Percentiles rank a stretch among this genome's conserved stretches.
Conservation (phyloP, 768 basidiomycete genomes). For the Rhizopogon vesiculosus region DNA sequence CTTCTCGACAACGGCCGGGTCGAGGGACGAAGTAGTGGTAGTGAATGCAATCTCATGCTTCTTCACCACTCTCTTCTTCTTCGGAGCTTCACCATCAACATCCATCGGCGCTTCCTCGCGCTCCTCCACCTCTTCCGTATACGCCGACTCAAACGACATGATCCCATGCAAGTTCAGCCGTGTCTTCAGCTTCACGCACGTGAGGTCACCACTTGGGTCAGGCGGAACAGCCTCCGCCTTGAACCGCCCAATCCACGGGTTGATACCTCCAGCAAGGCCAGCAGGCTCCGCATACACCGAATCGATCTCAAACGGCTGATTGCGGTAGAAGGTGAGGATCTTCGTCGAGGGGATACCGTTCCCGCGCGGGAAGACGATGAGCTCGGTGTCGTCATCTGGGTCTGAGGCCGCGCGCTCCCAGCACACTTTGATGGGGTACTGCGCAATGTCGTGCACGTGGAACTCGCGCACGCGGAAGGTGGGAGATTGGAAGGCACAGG, state of each 20-base stretch:
- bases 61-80: conserved; percentile 84
- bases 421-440: conserved; percentile 86
- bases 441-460: conserved; percentile 77
- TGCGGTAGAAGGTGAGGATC: conserved; percentile 91
- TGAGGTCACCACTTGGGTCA: conserved; percentile 64
- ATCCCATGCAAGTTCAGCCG: conserved; percentile 84
- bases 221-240: conserved; percentile 77
- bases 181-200: conserved; percentile 88
- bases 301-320: conserved; percentile 83
- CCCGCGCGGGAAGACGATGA: conserved; percentile 83
- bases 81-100: conserved; percentile 57
- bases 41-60: conserved; percentile 82
- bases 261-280: conserved; percentile 69
- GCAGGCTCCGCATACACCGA: conserved; percentile 75
- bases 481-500: conserved; percentile 95
- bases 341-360: conserved; percentile 92
- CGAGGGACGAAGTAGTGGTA: conserved; percentile 58
- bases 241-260: conserved; percentile 83
- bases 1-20: conserved; percentile 56
- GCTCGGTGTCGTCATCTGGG: conserved; percentile 85
- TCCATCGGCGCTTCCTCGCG: conserved; percentile 75
- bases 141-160: conserved; percentile 81
- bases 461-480: conserved; percentile 98
- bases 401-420: conserved; percentile 78
- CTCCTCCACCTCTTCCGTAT: conserved; percentile 80